Conservation (phyloP, 2,329 filamentous ascomycete species). For the Davidsoniella virescens region DNA sequence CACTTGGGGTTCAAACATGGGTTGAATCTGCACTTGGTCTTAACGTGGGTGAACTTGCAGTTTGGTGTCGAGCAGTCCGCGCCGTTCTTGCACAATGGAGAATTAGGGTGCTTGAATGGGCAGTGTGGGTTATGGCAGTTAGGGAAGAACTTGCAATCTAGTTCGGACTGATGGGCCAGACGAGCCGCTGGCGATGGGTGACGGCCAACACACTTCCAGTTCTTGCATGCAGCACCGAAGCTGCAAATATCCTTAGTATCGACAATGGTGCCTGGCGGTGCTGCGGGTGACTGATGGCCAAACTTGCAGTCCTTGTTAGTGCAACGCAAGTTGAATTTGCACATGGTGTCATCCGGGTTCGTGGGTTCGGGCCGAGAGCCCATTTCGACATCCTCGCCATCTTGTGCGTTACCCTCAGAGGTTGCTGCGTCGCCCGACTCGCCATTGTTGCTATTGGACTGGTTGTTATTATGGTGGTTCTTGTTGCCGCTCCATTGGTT, state of each 20-base stretch:
- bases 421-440: slow-evolving; percentile 22
- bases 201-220: slow-evolving; percentile 78
- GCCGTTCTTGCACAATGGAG: slow-evolving; percentile 81
- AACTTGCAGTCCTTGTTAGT: slow-evolving; percentile 82
- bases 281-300: slow-evolving; percentile 85
- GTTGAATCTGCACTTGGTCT: slow-evolving; percentile 74
- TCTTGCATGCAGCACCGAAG: slow-evolving; percentile 87
- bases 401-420: slow-evolving; percentile 21
- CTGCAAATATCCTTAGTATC: slow-evolving; percentile 69
- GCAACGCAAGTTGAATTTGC: slow-evolving; percentile 80
- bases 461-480: slow-evolving; percentile 16
- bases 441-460: slow-evolving; percentile 9
- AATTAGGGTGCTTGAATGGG: slow-evolving; percentile 73
- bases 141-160: slow-evolving; percentile 81
- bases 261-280: slow-evolving; percentile 57
- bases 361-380: slow-evolving; percentile 35
- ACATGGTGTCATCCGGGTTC: slow-evolving; percentile 52
- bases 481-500: slow-evolving; percentile 21
- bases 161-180: slow-evolving; percentile 61
- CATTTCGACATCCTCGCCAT: slow-evolving; percentile 48
- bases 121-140: slow-evolving; percentile 81
- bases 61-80: slow-evolving; percentile 65
- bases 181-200: slow-evolving; percentile 83
- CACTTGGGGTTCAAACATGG: slow-evolving; percentile 85
- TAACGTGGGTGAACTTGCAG: slow-evolving; percentile 82